A percentile compares a stretch with the other conserved stretches of the same genome.
Evolutionary conservation across 2,329 filamentous ascomycete genomes (phyloP).

Genomic region (Rasamsonia emersonii): DNA sequence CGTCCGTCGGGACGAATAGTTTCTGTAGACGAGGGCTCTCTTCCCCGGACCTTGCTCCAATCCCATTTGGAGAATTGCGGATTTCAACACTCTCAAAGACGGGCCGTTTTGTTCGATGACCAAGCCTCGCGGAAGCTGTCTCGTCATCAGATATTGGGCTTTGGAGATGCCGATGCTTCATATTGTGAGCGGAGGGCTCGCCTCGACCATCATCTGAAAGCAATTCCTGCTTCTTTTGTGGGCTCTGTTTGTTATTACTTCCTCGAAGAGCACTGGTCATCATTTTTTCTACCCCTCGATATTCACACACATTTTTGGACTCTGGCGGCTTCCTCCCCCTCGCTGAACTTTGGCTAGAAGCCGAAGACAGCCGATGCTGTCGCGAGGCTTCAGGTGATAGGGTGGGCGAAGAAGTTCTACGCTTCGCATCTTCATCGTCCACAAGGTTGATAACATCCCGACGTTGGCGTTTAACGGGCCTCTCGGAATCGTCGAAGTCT

Average conservation of each 20-base stretch:
- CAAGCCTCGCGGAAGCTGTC: no score
- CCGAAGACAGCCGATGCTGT: slow-evolving; percentile 13
- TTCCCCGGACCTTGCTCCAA: neutral
- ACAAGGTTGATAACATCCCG: slow-evolving; percentile 13
- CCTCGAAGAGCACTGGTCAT: slow-evolving; percentile 6
- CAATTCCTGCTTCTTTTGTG: slow-evolving; percentile 5
- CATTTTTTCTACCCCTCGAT: slow-evolving; percentile 13
- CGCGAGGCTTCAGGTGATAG: slow-evolving; percentile 6
- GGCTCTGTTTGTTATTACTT: slow-evolving; percentile 2
- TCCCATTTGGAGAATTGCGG: neutral
- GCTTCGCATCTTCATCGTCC: slow-evolving; percentile 15
- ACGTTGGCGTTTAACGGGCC: slow-evolving; percentile 23
- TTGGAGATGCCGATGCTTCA: no score
- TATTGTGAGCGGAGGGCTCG: slow-evolving; percentile 17
- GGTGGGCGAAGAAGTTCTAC: slow-evolving; percentile 4
- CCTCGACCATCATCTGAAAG: slow-evolving; percentile 12
- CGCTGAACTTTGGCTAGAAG: slow-evolving; percentile 12
- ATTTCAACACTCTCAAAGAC: slow-evolving; percentile 14
- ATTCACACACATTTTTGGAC: slow-evolving; percentile 11
- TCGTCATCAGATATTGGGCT: no score
- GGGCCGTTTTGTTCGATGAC: slow-evolving; percentile 8
- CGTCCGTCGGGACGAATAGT: slow-evolving; percentile 4
- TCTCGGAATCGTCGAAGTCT: slow-evolving; percentile 13
- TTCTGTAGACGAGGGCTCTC: neutral
- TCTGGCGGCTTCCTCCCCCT: slow-evolving; percentile 4